Evolutionary conservation across 2,329 filamentous ascomycete species (phyloP).

Genomic region (Gnomoniopsis smithogilvyi): DNA sequence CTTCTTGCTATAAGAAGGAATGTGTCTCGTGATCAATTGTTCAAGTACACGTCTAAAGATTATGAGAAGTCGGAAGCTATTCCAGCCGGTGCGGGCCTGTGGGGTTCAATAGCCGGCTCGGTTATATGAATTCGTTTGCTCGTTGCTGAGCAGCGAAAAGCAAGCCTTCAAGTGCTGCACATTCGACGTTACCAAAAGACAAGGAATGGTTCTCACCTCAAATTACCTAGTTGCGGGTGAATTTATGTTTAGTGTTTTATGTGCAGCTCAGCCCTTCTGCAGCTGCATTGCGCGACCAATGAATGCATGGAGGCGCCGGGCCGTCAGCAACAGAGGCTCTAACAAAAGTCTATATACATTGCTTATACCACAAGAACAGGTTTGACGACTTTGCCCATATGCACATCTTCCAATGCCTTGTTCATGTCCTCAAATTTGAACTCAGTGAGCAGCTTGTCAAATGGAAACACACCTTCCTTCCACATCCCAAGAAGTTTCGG

Average conservation of each 20-base stretch:
- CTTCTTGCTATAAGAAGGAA: no score
- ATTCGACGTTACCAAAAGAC: background rate
- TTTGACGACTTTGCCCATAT: background rate
- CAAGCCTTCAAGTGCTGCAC: background rate
- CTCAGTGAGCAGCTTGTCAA: background rate
- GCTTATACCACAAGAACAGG: background rate
- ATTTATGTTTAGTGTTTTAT: no score
- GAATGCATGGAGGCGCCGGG: no score
- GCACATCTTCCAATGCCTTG: background rate
- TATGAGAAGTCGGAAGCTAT: background rate
- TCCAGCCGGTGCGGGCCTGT: background rate
- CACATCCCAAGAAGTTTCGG: slow-evolving; percentile 9
- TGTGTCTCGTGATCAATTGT: background rate
- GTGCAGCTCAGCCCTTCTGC: no score
- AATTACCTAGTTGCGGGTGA: no score
- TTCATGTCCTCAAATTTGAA: background rate
- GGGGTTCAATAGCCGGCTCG: slow-evolving; percentile 6
- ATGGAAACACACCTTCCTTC: slow-evolving; percentile 4
- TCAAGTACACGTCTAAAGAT: background rate
- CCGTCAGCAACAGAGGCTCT: no score
- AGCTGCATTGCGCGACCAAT: no score
- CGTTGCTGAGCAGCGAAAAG: no score
- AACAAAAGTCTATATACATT: no score
- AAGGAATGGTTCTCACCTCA: no score
- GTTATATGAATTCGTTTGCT: background rate